These are phyloP conservation scores for Nannochloris sp. DNA, from an alignment of 139 green algal species.

Conservation along the genomic window DNA sequence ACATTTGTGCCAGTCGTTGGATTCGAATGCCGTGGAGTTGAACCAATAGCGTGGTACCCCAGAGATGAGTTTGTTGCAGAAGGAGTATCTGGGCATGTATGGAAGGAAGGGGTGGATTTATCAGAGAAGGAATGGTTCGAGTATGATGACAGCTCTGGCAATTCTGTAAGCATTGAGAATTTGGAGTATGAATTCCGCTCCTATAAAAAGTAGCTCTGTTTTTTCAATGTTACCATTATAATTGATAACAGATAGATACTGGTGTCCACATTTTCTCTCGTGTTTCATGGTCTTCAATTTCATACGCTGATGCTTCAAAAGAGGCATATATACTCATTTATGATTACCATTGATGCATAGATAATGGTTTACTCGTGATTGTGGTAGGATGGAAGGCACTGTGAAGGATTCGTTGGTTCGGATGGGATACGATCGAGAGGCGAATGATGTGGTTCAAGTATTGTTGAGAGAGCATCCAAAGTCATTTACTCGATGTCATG, in stretches of 20 bases:
- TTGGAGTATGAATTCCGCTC: conserved; percentile 44
- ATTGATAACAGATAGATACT: too few relatives aligned
- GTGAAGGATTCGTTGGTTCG: background rate
- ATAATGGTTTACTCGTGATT: too few relatives aligned
- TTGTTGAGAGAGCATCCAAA: background rate
- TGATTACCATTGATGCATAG: too few relatives aligned
- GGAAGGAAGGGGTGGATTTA: conserved; percentile 35
- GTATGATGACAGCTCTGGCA: conserved; percentile 64
- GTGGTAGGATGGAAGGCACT: too few relatives aligned
- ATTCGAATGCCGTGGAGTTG: conserved; percentile 74
- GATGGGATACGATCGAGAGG: background rate
- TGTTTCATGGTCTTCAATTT: too few relatives aligned
- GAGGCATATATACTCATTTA: too few relatives aligned
- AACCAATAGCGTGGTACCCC: conserved; percentile 49
- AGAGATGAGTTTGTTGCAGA: conserved; percentile 32
- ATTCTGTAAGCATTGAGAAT: conserved; percentile 50
- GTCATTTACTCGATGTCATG: background rate
- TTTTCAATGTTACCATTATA: background rate
- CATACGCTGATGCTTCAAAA: too few relatives aligned
- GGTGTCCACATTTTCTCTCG: too few relatives aligned
- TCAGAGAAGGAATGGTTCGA: conserved; percentile 64
- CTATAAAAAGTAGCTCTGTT: conserved; percentile 5
- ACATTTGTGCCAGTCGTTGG: conserved; percentile 62
- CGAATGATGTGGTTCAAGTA: background rate
- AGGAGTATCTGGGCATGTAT: conserved; percentile 18